These are phyloP conservation scores for Wickerhamomyces sp. DNA, from an alignment of 1,139 yeast species.

Conservation along the genomic window DNA sequence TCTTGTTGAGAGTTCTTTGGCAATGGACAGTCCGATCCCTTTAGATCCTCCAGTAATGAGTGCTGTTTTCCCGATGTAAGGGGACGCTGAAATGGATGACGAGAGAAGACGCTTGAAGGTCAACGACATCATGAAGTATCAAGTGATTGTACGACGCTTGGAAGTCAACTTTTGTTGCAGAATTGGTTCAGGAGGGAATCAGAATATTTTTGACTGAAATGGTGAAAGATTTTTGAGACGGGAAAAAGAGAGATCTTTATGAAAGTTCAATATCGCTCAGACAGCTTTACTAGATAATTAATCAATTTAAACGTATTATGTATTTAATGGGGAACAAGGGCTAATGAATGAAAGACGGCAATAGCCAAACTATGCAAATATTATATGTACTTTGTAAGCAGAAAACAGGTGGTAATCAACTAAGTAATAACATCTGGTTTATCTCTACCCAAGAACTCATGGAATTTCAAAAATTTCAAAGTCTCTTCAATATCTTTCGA, in stretches of 20 bases:
- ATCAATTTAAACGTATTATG: too few species aligned
- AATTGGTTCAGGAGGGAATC: too few species aligned
- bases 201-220: too few species aligned
- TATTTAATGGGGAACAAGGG: too few species aligned
- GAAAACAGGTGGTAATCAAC: neutral
- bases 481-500: slow-evolving; percentile 58
- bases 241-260: too few species aligned
- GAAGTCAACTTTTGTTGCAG: too few species aligned
- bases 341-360: neutral
- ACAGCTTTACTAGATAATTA: too few species aligned
- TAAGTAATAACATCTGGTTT: slow-evolving; percentile 88
- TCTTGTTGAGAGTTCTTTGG: slow-evolving; percentile 46
- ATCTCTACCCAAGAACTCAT: slow-evolving; percentile 72
- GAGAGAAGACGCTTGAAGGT: neutral
- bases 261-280: too few species aligned
- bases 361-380: neutral
- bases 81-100: neutral
- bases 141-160: neutral
- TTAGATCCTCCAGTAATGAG: slow-evolving; percentile 81
- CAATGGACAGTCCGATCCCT: slow-evolving; percentile 75
- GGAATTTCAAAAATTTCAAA: slow-evolving; percentile 62
- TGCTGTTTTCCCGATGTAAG: slow-evolving; percentile 35
- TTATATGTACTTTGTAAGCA: too few species aligned
- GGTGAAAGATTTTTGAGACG: too few species aligned
- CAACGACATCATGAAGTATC: neutral